Evolutionary conservation across 1,284 basidiomycete species (phyloP).

Genomic region (Trametes versicolor): DNA sequence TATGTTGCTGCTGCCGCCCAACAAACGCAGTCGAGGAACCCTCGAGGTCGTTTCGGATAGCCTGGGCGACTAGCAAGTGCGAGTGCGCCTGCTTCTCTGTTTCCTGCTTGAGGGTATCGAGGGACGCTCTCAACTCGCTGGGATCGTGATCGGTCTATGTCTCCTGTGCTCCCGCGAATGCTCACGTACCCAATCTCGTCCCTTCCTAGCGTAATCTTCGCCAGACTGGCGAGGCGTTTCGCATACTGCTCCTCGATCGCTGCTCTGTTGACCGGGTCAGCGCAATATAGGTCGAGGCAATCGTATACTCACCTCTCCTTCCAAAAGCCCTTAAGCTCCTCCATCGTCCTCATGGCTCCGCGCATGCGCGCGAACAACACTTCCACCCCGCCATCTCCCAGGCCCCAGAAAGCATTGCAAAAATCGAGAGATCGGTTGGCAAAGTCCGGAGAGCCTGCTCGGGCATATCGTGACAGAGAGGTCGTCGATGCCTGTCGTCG

Average conservation of each 20-base stretch:
- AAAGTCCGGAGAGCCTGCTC: constrained; percentile 60
- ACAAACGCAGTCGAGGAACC: constrained; percentile 71
- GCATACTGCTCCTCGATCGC: constrained; percentile 96
- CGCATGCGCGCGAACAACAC: constrained; percentile 91
- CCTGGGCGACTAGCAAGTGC: constrained; percentile 76
- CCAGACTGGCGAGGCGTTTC: constrained; percentile 85
- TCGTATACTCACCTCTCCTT: constrained; percentile 78
- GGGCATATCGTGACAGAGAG: constrained; percentile 73
- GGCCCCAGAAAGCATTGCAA: constrained; percentile 97
- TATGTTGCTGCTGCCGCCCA: constrained; percentile 76
- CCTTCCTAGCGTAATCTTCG: constrained; percentile 81
- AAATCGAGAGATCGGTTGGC: constrained; percentile 76
- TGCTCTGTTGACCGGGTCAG: constrained; percentile 57
- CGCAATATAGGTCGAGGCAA: neutral
- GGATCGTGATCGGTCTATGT: constrained; percentile 7
- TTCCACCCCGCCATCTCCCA: constrained; percentile 88
- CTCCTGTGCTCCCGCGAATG: neutral
- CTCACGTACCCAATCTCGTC: constrained; percentile 90
- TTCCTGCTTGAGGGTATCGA: constrained; percentile 84
- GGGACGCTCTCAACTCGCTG: constrained; percentile 82
- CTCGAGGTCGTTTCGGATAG: constrained; percentile 86
- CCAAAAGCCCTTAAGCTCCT: constrained; percentile 89
- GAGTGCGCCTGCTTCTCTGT: constrained; percentile 84
- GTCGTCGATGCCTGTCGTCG: constrained; percentile 79
- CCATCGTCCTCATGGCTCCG: constrained; percentile 86